Evolutionary conservation across 495 filamentous ascomycete genomes (phyloP), one percentile per base, ranked within the genome.

Genomic region (Neurospora sp.): DNA sequence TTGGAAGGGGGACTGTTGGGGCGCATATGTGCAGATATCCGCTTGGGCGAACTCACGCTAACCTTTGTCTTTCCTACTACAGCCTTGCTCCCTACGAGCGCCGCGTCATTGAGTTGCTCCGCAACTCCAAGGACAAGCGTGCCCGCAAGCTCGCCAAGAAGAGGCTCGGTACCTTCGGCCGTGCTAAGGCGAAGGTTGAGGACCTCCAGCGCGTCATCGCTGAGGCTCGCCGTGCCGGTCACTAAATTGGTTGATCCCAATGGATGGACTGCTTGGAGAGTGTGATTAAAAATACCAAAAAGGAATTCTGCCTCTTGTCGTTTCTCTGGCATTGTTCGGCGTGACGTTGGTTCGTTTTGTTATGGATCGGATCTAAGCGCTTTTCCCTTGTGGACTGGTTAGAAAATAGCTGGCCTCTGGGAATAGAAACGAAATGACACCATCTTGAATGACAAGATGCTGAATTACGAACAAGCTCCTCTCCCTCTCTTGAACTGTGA

Each of bases 71-170:
- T 76, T 71, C 18, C 39, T 70, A 71, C 54, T 79, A 73, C 71
- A 79, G 75, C 84, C 92, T 97, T 80, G 94, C 94, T 77, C 94
- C 94, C 79, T 98, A 98, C 82, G 96, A 99, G 89, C 94, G 94
- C 83, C 94, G 96, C 79, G 92, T 99, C 82, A 96, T 98, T 84
- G 96, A 99, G 90, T 88, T 99, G 77, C 90, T 99, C 83, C 93
- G 96, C 78, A 99, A 98, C 90, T 90, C 91, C 88, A 97, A 97
- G 88, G 96, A 99, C 86, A 99, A 99, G 92, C 93, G 96, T 86
- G 96, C 96, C 75, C 89, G 96, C 77, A 98, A 98, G 90, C 92
- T 97, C 81, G 96, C 96, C 77, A 99, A 99, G 95, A 98, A 97
- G 92, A 89, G 96, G 86, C 94, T 99, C 87, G 96, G 96, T 80